These are phyloP conservation scores for Carex arenaria DNA, from an alignment of 202 grass and related monocot genomes.

Conservation along the genomic window DNA sequence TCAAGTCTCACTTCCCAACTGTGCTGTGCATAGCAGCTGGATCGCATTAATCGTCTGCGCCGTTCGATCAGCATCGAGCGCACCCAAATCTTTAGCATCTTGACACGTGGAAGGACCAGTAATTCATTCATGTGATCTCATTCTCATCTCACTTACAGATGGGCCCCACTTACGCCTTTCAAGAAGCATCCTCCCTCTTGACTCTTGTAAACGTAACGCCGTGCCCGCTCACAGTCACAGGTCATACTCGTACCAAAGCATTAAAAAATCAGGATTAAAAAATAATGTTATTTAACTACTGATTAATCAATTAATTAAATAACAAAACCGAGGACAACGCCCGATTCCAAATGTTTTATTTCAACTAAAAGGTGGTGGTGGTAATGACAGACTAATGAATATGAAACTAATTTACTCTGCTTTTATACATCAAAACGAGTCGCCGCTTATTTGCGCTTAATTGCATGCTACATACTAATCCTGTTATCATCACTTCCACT, in stretches of 20 bases:
- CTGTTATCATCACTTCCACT: slow-evolving; percentile 23
- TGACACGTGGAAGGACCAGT: neutral
- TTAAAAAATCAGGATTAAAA: neutral
- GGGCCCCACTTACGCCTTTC: slow-evolving; percentile 3
- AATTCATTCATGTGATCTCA: slow-evolving; percentile 4
- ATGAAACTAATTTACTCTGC: slow-evolving; percentile 4
- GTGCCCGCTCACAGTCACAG: slow-evolving; percentile 6
- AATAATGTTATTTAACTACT: no score
- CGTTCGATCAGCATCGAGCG: slow-evolving; percentile 10
- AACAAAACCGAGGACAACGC: neutral
- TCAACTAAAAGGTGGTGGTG: neutral
- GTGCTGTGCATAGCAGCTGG: neutral
- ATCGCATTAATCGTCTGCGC: neutral
- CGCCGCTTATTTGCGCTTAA: slow-evolving; percentile 13
- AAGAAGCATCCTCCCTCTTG: slow-evolving; percentile 23
- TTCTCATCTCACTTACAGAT: no score
- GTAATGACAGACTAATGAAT: no score
- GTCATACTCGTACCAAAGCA: neutral
- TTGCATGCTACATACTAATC: neutral
- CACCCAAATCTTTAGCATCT: neutral
- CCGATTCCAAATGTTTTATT: neutral
- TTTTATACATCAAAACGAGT: slow-evolving; percentile 20
- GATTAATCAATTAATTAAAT: neutral
- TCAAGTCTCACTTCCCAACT: neutral
- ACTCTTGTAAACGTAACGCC: no score